phyloP scores from a whole-genome alignment of 352 stramenopile genomes.

The Phytophthora tentaculata region DNA sequence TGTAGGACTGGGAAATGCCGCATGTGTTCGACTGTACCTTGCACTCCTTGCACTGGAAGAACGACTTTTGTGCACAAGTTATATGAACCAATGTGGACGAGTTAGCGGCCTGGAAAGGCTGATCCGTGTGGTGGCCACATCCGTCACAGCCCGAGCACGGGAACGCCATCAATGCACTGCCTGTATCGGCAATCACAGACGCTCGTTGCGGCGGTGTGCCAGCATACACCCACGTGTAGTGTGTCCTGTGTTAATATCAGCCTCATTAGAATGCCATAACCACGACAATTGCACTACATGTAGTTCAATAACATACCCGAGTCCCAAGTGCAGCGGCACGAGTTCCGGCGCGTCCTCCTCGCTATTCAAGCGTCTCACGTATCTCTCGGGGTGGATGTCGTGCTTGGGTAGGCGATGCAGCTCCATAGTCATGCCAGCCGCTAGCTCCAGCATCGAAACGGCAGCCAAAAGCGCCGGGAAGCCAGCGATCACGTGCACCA shows the following conservation, averaged over 20 bases:
- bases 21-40: constrained; percentile 51
- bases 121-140: constrained; percentile 81
- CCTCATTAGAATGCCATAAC: constrained; percentile 9
- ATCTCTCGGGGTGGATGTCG: constrained; percentile 46
- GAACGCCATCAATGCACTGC: constrained; percentile 80
- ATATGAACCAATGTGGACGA: constrained; percentile 79
- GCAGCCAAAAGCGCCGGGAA: constrained; percentile 21
- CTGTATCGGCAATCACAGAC: constrained; percentile 86
- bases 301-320: constrained; percentile 51
- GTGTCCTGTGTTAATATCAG: constrained; percentile 50
- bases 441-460: constrained; percentile 8
- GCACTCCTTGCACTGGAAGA: constrained; percentile 74
- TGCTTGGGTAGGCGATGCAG: constrained; percentile 49
- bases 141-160: constrained; percentile 77
- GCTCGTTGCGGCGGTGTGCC: constrained; percentile 80
- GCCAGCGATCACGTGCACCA: constrained; percentile 32
- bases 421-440: constrained; percentile 42
- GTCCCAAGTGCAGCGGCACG: constrained; percentile 69
- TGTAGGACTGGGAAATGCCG: constrained; percentile 80
- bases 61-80: constrained; percentile 53
- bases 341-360: constrained; percentile 53
- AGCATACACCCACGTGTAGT: constrained; percentile 87
- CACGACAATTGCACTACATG: not conserved
- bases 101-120: constrained; percentile 58
- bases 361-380: constrained; percentile 46